phyloP scores from a whole-genome alignment of 1,284 basidiomycete genomes.

The Gymnopus androsaceus region DNA sequence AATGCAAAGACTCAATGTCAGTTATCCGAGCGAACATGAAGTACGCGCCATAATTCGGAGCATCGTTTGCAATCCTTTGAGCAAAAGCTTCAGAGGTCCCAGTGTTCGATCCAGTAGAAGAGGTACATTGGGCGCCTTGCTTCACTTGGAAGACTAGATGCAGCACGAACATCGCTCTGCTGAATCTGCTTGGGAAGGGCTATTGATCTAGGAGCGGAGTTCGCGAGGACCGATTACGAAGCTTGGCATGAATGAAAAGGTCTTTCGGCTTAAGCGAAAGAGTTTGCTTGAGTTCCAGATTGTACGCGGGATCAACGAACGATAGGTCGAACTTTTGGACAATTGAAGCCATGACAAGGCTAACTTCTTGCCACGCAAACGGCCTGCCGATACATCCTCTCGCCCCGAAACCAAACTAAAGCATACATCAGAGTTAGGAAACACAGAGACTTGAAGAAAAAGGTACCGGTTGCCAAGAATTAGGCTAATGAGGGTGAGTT shows the following conservation, averaged over 20 bases:
- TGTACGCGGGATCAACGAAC: constrained; percentile 44
- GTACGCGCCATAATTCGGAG: constrained; percentile 39
- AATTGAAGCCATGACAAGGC: constrained; percentile 42
- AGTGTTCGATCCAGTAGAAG: constrained; percentile 51
- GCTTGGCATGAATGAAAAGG: constrained; percentile 43
- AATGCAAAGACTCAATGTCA: neutral
- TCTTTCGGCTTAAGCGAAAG: constrained; percentile 51
- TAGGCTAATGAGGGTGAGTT: constrained; percentile 29
- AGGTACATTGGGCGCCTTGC: constrained; percentile 37
- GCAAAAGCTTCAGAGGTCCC: constrained; percentile 55
- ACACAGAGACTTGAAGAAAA: neutral
- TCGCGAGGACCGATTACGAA: constrained; percentile 11
- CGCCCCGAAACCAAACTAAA: constrained; percentile 35
- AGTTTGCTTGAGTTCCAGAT: constrained; percentile 31
- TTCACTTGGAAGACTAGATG: neutral
- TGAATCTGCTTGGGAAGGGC: constrained; percentile 3
- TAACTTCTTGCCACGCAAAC: constrained; percentile 52
- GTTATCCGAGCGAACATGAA: no score
- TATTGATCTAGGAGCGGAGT: neutral
- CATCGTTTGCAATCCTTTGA: constrained; percentile 45
- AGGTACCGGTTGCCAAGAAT: constrained; percentile 48
- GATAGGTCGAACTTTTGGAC: constrained; percentile 48
- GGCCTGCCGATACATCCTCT: constrained; percentile 49
- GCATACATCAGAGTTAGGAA: neutral
- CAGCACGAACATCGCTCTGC: neutral